Evolutionary conservation across 1,284 basidiomycete species (phyloP).

Genomic region (Rhodotorula sp.): DNA sequence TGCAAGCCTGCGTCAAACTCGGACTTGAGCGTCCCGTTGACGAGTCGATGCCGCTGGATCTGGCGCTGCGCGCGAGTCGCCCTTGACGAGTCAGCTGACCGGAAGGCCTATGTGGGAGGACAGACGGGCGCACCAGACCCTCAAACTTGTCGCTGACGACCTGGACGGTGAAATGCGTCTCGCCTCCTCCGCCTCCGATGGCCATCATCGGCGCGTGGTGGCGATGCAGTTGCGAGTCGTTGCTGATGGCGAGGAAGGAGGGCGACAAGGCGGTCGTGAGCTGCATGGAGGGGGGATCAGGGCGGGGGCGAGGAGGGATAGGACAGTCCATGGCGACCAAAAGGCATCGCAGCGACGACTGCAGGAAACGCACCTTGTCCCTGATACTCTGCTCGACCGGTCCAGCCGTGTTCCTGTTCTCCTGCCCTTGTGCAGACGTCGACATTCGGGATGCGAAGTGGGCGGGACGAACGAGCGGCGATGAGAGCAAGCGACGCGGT

Average conservation of each 20-base stretch:
- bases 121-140: slow-evolving; percentile 29
- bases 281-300: slow-evolving; percentile 8
- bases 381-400: slow-evolving; percentile 17
- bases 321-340: background rate
- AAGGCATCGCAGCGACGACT: background rate
- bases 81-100: background rate
- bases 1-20: slow-evolving; percentile 42
- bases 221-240: slow-evolving; percentile 42
- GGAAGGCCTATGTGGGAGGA: background rate
- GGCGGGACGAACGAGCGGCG: background rate
- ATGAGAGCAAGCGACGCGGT: background rate
- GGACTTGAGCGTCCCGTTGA: slow-evolving; percentile 41
- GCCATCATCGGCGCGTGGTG: slow-evolving; percentile 43
- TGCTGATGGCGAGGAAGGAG: slow-evolving; percentile 32
- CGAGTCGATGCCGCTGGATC: slow-evolving; percentile 43
- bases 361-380: slow-evolving; percentile 2
- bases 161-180: slow-evolving; percentile 43
- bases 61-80: slow-evolving; percentile 25
- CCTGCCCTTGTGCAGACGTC: background rate
- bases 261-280: slow-evolving; percentile 34
- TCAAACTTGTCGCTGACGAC: slow-evolving; percentile 36
- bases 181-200: slow-evolving; percentile 37
- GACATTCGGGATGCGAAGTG: background rate
- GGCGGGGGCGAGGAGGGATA: background rate
- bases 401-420: background rate